phyloP scores from a whole-genome alignment of 768 basidiomycete genomes.

The Boletus insuetus region DNA sequence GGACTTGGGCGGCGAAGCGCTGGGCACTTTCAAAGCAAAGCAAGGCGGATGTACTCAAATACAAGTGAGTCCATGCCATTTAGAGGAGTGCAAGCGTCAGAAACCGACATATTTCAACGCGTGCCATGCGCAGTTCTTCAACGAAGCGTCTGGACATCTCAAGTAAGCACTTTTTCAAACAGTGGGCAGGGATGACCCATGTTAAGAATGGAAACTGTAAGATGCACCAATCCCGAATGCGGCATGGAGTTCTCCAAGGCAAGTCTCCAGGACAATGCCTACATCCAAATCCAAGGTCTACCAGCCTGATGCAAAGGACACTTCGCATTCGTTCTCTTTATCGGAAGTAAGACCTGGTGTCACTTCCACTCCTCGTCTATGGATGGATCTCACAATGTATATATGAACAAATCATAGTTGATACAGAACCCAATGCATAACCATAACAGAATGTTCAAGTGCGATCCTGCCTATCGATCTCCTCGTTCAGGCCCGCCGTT shows the following conservation, averaged over 20 bases:
- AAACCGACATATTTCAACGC: conserved; percentile 3
- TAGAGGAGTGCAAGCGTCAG: neutral
- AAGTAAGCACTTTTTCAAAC: conserved; percentile 29
- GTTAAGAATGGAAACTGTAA: conserved; percentile 16
- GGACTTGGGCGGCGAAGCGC: conserved; percentile 40
- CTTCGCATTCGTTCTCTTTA: neutral
- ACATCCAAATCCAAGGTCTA: conserved; percentile 40
- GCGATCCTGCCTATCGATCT: conserved; percentile 41
- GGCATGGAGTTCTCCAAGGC: conserved; percentile 41
- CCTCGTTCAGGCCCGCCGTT: conserved; percentile 66
- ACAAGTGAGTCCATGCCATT: conserved; percentile 30
- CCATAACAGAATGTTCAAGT: conserved; percentile 18
- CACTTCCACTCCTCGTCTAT: conserved; percentile 8
- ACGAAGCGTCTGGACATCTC: conserved; percentile 35
- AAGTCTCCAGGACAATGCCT: conserved; percentile 38
- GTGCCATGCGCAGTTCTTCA: conserved; percentile 34
- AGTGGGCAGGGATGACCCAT: neutral
- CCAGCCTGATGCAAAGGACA: conserved; percentile 26
- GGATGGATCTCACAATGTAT: conserved; percentile 28
- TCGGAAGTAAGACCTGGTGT: conserved; percentile 21
- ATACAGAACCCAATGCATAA: conserved; percentile 18
- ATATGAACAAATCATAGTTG: conserved; percentile 24
- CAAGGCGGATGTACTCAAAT: conserved; percentile 42
- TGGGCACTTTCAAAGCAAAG: conserved; percentile 39
- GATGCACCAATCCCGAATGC: conserved; percentile 40